A percentile compares a stretch with the other conserved stretches of the same genome.
Evolutionary conservation across 345 rosid species (phyloP).

Genomic region (Cardamine occulta): DNA sequence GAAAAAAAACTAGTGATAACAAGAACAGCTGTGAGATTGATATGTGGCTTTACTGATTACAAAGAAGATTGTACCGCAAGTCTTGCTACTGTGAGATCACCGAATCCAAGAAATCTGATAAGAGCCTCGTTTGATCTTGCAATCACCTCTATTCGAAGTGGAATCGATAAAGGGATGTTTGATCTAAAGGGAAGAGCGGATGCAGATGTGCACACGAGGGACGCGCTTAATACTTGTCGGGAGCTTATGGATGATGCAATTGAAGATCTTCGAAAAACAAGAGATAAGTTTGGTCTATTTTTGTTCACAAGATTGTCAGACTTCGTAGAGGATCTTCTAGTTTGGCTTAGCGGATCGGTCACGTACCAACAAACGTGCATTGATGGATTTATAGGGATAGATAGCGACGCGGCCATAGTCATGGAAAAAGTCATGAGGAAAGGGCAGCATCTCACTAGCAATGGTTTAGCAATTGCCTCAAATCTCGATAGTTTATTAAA

Average conservation of each 20-base stretch:
- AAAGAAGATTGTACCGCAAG: slow-evolving; percentile 52
- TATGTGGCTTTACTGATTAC: slow-evolving; percentile 75
- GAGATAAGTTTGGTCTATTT: slow-evolving; percentile 45
- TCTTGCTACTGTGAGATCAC: slow-evolving; percentile 47
- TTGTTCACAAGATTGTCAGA: slow-evolving; percentile 47
- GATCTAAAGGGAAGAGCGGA: slow-evolving; percentile 49
- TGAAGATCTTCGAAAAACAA: slow-evolving; percentile 58
- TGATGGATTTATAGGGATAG: slow-evolving; percentile 68
- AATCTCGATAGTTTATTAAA: slow-evolving; percentile 47
- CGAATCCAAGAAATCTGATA: slow-evolving; percentile 62
- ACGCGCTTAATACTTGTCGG: slow-evolving; percentile 60
- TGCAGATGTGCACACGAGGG: slow-evolving; percentile 59
- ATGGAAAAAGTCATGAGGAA: slow-evolving; percentile 52
- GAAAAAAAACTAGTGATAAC: slow-evolving; percentile 30
- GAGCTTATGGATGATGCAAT: slow-evolving; percentile 60
- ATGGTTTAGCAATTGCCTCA: slow-evolving; percentile 69
- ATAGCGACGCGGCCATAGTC: slow-evolving; percentile 46
- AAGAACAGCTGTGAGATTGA: slow-evolving; percentile 45
- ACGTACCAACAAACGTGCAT: slow-evolving; percentile 80
- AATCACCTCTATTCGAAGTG: slow-evolving; percentile 46
- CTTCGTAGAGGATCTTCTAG: slow-evolving; percentile 54
- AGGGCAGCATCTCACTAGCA: slow-evolving; percentile 63
- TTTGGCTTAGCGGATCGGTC: slow-evolving; percentile 77
- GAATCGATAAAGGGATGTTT: slow-evolving; percentile 44
- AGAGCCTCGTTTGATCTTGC: slow-evolving; percentile 56